Evolutionary conservation across 352 stramenopile genomes (phyloP).

Genomic region (Phytophthora aleatoria): DNA sequence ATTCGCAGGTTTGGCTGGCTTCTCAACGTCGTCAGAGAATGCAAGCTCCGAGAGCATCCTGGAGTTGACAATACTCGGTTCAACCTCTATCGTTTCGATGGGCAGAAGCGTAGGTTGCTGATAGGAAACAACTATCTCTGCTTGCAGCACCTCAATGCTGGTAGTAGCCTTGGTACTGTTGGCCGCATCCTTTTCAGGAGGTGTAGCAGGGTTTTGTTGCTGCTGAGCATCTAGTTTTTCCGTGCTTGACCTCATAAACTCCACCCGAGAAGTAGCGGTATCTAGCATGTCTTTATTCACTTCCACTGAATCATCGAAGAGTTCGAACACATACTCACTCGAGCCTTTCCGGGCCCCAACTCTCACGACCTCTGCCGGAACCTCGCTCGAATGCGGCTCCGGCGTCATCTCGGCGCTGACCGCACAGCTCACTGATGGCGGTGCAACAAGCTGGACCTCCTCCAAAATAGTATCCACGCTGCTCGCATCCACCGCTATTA

Average conservation of each 20-base stretch:
- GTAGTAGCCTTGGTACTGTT: background rate
- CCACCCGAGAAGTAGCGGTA: background rate
- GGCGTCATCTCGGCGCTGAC: slow-evolving; percentile 2
- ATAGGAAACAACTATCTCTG: slow-evolving; percentile 1
- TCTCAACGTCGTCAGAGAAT: background rate
- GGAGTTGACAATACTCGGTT: background rate
- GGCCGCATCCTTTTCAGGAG: background rate
- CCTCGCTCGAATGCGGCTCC: background rate
- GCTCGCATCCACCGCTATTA: background rate
- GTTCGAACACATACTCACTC: slow-evolving; percentile 21
- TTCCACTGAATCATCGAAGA: slow-evolving; percentile 19
- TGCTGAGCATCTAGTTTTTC: no score
- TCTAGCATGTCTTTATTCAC: slow-evolving; percentile 4
- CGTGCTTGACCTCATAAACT: no score
- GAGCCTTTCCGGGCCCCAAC: slow-evolving; percentile 18
- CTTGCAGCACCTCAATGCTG: background rate
- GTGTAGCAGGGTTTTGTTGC: background rate
- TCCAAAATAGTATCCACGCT: slow-evolving; percentile 1
- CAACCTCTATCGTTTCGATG: background rate
- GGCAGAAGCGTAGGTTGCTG: background rate
- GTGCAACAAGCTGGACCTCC: slow-evolving; percentile 15
- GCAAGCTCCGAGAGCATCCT: no score
- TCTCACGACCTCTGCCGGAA: background rate
- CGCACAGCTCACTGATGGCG: slow-evolving; percentile 1
- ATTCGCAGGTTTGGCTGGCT: background rate